Base-by-base conservation (phyloP, 2,329 filamentous ascomycete genomes). In the Trichoderma lentiforme region DNA sequence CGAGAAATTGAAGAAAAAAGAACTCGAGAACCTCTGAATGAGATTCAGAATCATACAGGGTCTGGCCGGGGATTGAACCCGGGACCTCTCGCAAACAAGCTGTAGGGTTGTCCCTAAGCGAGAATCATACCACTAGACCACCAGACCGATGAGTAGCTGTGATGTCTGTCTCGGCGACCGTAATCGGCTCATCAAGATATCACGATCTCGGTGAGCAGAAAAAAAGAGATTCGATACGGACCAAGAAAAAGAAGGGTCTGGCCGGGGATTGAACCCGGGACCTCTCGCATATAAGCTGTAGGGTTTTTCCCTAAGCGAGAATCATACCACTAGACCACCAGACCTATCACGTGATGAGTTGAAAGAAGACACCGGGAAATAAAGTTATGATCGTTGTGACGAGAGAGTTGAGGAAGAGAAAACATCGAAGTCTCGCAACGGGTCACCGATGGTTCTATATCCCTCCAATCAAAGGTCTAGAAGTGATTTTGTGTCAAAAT, bases 271-370 rank as follows among this genome's bases (percentile, higher is more conserved):
- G 82, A 83, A 83, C 82, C 81, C 82, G 82, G 81, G 82, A 83
- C 82, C 82, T 83, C 82, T 82, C 82, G 82, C 82, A 83, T 77
- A 75, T 75, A 56, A 74, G 79, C 80, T 80, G 63, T 75, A 79
- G 81, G 80, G 80, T 82, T 74, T 70, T 70, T 80, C 88, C 88
- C 88, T 90, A 90, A 90, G 88, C 88, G 87, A 89, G 88, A 90
- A 90, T 90, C 87, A 90, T 90, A 90, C 88, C 88, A 86, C 88
- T 89, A 65, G 66, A 69, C 66, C 66, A 69, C 66, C 66, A 69
- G 66, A 69, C 58, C 67, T 14, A n/a, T 70, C 39, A 70, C 67
- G 57, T 71, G 60, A 71, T 57, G 43, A n/a, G 12, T 57, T 53
- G 39, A 39, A 18, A 57, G 26, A 11, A 12, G 7, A 3, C 3